Evolutionary conservation across 345 rosid species (phyloP).

Genomic region (Salix udensis): DNA sequence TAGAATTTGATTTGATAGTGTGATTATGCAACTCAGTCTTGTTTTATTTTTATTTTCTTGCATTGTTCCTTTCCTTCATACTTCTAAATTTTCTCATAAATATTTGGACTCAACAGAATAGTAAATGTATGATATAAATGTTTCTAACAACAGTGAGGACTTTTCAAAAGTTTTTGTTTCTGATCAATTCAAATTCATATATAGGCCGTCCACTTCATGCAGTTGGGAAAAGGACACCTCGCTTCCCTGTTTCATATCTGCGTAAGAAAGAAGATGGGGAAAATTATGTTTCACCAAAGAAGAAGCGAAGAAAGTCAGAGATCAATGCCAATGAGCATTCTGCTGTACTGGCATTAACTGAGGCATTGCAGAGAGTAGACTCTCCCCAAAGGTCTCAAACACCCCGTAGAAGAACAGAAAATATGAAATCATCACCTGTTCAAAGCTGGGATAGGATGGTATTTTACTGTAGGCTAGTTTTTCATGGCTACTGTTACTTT

Average conservation of each 20-base stretch:
- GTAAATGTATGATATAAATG: not conserved
- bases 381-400: conserved; percentile 58
- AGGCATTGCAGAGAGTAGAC: conserved; percentile 61
- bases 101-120: not conserved
- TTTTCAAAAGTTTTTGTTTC: conserved; percentile 7
- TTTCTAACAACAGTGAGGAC: not conserved
- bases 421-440: conserved; percentile 48
- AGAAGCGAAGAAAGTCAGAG: conserved; percentile 47
- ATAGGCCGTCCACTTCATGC: conserved; percentile 71
- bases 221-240: conserved; percentile 95
- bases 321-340: conserved; percentile 49
- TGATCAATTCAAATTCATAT: conserved; percentile 22
- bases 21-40: not conserved
- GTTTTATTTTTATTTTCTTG: not conserved
- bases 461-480: conserved; percentile 14
- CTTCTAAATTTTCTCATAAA: not conserved
- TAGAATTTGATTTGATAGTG: not conserved
- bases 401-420: conserved; percentile 38
- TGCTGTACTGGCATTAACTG: conserved; percentile 66
- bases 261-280: conserved; percentile 47
- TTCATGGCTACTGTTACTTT: conserved; percentile 1
- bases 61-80: not conserved
- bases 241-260: conserved; percentile 66
- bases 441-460: conserved; percentile 69
- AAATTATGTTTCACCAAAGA: conserved; percentile 39